Conservation (phyloP, 148 eudicot genomes). For the Nyssa sinensis region DNA sequence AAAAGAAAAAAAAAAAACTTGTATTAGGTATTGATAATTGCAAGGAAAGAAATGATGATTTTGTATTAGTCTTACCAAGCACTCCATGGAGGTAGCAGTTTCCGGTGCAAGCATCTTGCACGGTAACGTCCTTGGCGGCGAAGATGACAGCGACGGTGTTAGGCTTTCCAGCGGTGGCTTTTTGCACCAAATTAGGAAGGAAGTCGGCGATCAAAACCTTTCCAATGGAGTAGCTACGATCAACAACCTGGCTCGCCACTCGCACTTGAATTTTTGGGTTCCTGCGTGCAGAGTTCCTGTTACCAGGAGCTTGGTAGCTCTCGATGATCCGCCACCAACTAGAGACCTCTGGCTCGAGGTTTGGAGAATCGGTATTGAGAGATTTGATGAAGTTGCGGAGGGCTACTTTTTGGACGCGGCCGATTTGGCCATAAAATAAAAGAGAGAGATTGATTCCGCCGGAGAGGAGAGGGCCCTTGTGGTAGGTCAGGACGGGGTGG, state of each 20-base stretch:
- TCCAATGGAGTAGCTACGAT: not conserved
- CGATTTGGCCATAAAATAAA: not conserved
- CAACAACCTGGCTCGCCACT: not conserved
- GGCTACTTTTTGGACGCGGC: not conserved
- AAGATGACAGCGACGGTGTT: conserved; percentile 10
- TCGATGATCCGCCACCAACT: not conserved
- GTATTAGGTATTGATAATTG: no score
- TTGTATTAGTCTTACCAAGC: not conserved
- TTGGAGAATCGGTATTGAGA: not conserved
- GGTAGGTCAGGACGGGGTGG: not conserved
- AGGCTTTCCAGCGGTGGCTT: not conserved
- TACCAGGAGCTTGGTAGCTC: not conserved
- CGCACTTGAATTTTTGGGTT: no score
- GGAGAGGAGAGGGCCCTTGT: conserved; percentile 1
- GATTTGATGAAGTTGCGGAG: not conserved
- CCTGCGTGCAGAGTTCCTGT: no score
- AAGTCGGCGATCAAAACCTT: not conserved
- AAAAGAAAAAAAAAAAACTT: no score
- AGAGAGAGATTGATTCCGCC: not conserved
- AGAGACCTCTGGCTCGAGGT: not conserved
- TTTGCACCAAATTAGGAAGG: not conserved
- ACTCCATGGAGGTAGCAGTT: conserved; percentile 7
- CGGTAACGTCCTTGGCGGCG: not conserved
- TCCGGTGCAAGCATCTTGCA: not conserved
- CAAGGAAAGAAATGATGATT: no score